Evolutionary conservation across 129 eudicot genomes (phyloP).

Genomic region (Chrysanthemum seticuspe): DNA sequence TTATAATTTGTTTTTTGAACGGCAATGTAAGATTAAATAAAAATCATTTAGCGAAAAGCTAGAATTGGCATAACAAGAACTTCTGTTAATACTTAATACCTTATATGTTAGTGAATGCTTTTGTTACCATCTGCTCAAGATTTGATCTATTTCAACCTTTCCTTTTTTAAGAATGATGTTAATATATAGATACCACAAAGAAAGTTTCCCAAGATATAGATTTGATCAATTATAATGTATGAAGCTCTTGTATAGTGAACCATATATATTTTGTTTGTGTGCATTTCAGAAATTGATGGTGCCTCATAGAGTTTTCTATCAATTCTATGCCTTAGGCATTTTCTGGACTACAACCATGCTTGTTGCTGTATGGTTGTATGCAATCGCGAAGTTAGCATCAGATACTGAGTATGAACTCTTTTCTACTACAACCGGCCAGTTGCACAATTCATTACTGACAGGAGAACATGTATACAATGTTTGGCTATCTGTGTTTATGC

Average conservation of each 20-base stretch:
- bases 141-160: too few species aligned
- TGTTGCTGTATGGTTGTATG: constrained; percentile 67
- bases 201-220: background rate
- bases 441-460: constrained; percentile 35
- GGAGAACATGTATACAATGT: constrained; percentile 41
- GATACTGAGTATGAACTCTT: constrained; percentile 38
- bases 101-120: too few species aligned
- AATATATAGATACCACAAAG: too few species aligned
- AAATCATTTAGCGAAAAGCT: too few species aligned
- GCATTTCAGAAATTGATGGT: constrained; percentile 65
- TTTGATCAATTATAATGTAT: background rate
- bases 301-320: constrained; percentile 75
- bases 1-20: constrained; percentile 1
- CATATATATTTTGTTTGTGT: constrained; percentile 17
- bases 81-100: too few species aligned
- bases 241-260: background rate
- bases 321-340: constrained; percentile 72
- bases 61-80: too few species aligned
- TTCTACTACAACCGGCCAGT: constrained; percentile 55
- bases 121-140: too few species aligned
- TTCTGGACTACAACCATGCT: constrained; percentile 75
- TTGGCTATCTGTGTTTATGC: constrained; percentile 72
- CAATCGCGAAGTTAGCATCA: constrained; percentile 45
- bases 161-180: too few species aligned
- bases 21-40: too few species aligned